Base-by-base conservation (phyloP, 345 rosid species). In the Linum usitatissimum region DNA sequence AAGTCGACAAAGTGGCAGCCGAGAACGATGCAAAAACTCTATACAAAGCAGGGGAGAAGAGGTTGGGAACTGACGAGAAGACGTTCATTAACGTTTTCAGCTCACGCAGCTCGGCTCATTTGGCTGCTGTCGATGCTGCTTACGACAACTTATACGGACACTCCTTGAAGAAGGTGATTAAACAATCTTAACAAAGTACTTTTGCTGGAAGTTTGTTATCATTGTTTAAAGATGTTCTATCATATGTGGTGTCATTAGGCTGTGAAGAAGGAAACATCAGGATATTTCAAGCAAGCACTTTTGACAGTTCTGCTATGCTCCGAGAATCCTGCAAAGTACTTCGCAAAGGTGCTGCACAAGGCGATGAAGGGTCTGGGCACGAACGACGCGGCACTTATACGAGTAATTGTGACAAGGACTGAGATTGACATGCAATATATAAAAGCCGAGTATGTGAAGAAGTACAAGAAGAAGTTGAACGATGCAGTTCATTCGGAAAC, bases 291-390 rank as follows among this genome's bases (percentile, higher is more conserved):
- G 69, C 53, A 64, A 40, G 89, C 75, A 67, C 81, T 86, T 48
- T 51, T 79, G 67, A 71, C 83, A 59, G 80, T 84, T 64, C 68
- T 84, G 56, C 73, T 30, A 59, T 84, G 87, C 59, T 68, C 84
- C 3, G 78, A 73, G 61, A 86, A 80, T 75, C 93, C 89, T 30
- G 83, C 77, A 8, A 65, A 57, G 65, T 77, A 70, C 69, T 86
- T 84, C 38, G 77, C 83, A 0, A 77, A 84, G 93, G 75, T 80
- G 36, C 63, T 86, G 68, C 70, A 18, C 54, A 76, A 75, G 72
- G 81, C 90, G 31, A 82, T 86, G 94, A 77, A 80, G 62, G 94
- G 90, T 56, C 62, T 84, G 40, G 90, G 94, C 15, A 86, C 94
- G 0, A 45, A 86, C 48, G 87, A 86, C 61, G 53, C 65, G 2